A percentile compares a stretch with the other conserved stretches of the same genome.
phyloP scores from a whole-genome alignment of 805 yeast genomes.

The Myxozyma melibiosi region DNA sequence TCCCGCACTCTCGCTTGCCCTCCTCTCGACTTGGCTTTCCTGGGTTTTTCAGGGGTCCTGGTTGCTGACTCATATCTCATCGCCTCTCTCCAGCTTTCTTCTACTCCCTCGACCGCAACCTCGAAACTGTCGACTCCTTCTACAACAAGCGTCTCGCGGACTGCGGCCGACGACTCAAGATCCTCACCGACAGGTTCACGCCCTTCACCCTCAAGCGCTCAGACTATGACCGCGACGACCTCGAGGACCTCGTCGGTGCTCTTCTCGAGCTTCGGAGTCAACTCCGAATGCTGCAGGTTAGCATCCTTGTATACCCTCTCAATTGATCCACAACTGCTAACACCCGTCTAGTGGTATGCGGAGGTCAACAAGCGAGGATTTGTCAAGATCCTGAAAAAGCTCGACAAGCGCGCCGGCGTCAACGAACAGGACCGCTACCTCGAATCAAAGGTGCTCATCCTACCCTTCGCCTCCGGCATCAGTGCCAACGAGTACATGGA shows the following conservation, averaged over 20 bases:
- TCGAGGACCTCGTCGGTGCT: slow-evolving; percentile 65
- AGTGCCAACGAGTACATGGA: slow-evolving; percentile 60
- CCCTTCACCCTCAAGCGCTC: slow-evolving; percentile 36
- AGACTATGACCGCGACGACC: slow-evolving; percentile 53
- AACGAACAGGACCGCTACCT: slow-evolving; percentile 59
- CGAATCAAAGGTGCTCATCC: slow-evolving; percentile 66
- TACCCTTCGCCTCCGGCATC: slow-evolving; percentile 74
- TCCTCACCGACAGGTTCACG: slow-evolving; percentile 43
- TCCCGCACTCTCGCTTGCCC: background rate
- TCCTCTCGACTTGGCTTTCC: background rate
- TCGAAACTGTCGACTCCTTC: slow-evolving; percentile 79
- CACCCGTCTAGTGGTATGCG: slow-evolving; percentile 66
- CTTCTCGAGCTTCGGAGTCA: slow-evolving; percentile 74
- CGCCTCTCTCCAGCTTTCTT: slow-evolving; percentile 58
- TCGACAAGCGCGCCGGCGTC: slow-evolving; percentile 80
- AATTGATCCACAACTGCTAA: background rate
- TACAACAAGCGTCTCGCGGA: slow-evolving; percentile 73
- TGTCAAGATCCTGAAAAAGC: slow-evolving; percentile 81
- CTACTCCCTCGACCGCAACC: slow-evolving; percentile 74
- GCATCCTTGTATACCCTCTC: background rate
- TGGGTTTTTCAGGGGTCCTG: slow-evolving; percentile 13
- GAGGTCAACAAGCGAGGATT: slow-evolving; percentile 91
- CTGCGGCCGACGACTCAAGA: slow-evolving; percentile 66
- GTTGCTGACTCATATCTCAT: slow-evolving; percentile 26
- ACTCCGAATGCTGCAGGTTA: slow-evolving; percentile 68